phyloP scores from a whole-genome alignment of 2,329 filamentous ascomycete species.

The Colletotrichum sansevieriae region DNA sequence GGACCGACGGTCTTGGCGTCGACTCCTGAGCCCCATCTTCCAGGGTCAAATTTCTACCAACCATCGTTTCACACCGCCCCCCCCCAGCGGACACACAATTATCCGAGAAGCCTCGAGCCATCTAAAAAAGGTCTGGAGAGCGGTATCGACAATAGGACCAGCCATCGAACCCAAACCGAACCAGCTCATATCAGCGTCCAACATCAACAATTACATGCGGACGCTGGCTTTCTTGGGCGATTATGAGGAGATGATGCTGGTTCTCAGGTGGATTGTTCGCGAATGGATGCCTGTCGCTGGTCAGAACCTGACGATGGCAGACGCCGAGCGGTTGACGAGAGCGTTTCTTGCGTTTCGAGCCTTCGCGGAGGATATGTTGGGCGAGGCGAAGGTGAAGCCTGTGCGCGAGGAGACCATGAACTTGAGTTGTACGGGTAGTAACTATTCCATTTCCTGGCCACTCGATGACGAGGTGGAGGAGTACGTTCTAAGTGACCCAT shows the following conservation, averaged over 20 bases:
- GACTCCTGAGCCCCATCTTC: conserved; percentile 11
- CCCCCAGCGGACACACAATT: not conserved
- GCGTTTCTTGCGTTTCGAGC: conserved; percentile 62
- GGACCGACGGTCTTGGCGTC: not conserved
- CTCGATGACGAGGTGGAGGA: conserved; percentile 51
- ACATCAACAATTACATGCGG: conserved; percentile 68
- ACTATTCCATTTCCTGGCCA: conserved; percentile 53
- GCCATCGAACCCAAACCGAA: conserved; percentile 2
- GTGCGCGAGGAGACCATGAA: conserved; percentile 44
- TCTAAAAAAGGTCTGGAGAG: conserved; percentile 29
- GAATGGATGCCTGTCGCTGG: conserved; percentile 56
- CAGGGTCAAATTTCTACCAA: not conserved
- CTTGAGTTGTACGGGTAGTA: conserved; percentile 41
- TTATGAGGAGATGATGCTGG: conserved; percentile 66
- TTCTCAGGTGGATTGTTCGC: conserved; percentile 70
- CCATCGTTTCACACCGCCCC: not conserved
- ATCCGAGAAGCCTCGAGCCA: conserved; percentile 15
- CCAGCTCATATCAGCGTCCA: conserved; percentile 54
- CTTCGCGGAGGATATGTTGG: conserved; percentile 59
- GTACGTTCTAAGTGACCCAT: conserved; percentile 47
- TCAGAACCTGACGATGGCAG: conserved; percentile 49
- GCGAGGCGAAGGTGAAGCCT: conserved; percentile 48
- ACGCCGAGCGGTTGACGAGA: conserved; percentile 47
- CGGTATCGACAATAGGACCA: conserved; percentile 7
- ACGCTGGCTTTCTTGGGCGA: conserved; percentile 73